Conservation (phyloP, 305 asterid species). For the Rubia occidens region DNA sequence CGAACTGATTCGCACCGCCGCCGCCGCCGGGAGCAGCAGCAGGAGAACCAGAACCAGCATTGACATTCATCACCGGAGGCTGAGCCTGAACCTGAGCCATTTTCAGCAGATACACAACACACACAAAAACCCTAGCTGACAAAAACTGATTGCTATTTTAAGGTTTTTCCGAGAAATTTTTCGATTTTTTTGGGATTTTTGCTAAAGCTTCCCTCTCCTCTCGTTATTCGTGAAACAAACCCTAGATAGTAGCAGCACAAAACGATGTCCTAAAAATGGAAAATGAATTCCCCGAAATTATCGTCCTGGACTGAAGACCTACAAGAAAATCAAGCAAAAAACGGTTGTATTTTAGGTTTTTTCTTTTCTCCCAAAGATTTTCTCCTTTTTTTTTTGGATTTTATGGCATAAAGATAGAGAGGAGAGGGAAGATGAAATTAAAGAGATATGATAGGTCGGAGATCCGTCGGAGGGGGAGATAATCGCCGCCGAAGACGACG, state of each 20-base stretch:
- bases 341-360: slow-evolving; percentile 18
- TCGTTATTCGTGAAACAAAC: slow-evolving; percentile 47
- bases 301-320: slow-evolving; percentile 7
- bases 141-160: neutral
- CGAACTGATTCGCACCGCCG: slow-evolving; percentile 39
- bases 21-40: neutral
- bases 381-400: slow-evolving; percentile 16
- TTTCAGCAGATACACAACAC: slow-evolving; percentile 16
- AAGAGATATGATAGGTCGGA: slow-evolving; percentile 43
- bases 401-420: slow-evolving; percentile 28
- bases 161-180: slow-evolving; percentile 16
- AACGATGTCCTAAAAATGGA: slow-evolving; percentile 13
- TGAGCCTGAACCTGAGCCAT: slow-evolving; percentile 90
- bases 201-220: slow-evolving; percentile 85
- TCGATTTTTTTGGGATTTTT: slow-evolving; percentile 27
- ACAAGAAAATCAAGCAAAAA: slow-evolving; percentile 14
- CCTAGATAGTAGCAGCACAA: slow-evolving; percentile 16
- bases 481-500: slow-evolving; percentile 54
- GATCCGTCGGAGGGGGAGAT: slow-evolving; percentile 41
- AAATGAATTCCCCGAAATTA: neutral
- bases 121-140: slow-evolving; percentile 20
- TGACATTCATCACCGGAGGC: slow-evolving; percentile 34
- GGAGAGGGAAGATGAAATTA: slow-evolving; percentile 82
- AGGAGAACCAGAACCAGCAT: slow-evolving; percentile 7
- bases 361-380: slow-evolving; percentile 28